Percentiles rank a stretch among this genome's conserved stretches.
These are phyloP conservation scores for Spergularia bocconei DNA, from an alignment of 148 eudicot genomes.

Conservation along the genomic window DNA sequence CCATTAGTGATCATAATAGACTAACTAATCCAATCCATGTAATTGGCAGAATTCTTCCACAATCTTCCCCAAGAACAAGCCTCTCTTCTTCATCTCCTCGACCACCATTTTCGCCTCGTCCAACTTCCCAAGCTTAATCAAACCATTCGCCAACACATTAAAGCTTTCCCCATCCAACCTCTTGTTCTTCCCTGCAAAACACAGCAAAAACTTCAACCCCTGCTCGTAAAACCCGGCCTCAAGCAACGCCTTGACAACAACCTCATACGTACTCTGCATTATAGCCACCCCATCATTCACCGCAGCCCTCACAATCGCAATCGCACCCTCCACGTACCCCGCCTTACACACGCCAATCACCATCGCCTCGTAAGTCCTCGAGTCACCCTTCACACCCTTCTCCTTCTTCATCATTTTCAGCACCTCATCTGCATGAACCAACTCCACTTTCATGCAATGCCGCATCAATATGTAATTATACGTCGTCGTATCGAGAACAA, in stretches of 20 bases:
- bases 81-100: slow-evolving; percentile 46
- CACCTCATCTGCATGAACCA: slow-evolving; percentile 33
- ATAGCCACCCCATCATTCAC: slow-evolving; percentile 38
- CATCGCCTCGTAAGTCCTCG: slow-evolving; percentile 65
- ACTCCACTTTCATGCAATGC: slow-evolving; percentile 40
- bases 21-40: slow-evolving; percentile 1
- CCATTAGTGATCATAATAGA: background rate
- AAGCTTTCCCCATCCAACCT: slow-evolving; percentile 43
- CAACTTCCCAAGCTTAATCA: slow-evolving; percentile 38
- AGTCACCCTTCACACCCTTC: slow-evolving; percentile 40
- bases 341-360: slow-evolving; percentile 67
- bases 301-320: slow-evolving; percentile 48
- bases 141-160: slow-evolving; percentile 41
- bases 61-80: slow-evolving; percentile 31
- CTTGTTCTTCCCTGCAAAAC: slow-evolving; percentile 40
- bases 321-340: slow-evolving; percentile 52
- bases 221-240: slow-evolving; percentile 40
- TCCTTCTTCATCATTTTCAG: slow-evolving; percentile 31
- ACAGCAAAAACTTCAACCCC: slow-evolving; percentile 57
- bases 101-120: slow-evolving; percentile 49
- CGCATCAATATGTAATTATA: slow-evolving; percentile 47
- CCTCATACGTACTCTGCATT: slow-evolving; percentile 41
- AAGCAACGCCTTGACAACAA: slow-evolving; percentile 42
- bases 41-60: slow-evolving; percentile 33
- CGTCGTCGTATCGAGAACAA: slow-evolving; percentile 39